Conservation (phyloP, 805 yeast genomes). For the Monosporozyma siamensis region DNA sequence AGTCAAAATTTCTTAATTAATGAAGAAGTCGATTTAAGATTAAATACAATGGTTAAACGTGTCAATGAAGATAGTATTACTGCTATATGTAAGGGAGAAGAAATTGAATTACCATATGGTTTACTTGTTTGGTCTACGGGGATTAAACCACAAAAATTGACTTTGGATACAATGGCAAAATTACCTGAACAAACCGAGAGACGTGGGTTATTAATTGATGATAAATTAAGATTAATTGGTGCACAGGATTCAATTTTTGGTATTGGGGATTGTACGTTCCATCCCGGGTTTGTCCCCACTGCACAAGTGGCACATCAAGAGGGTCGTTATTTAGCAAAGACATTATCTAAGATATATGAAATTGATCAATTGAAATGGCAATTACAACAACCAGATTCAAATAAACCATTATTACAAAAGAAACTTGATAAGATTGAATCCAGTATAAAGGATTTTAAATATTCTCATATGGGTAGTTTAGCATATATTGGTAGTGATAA, state of each 20-base stretch:
- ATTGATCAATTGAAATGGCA: constrained; percentile 49
- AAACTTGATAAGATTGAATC: constrained; percentile 35
- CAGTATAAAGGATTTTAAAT: constrained; percentile 54
- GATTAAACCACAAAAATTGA: constrained; percentile 75
- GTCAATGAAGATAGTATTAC: constrained; percentile 64
- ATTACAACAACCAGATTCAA: constrained; percentile 9
- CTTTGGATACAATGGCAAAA: constrained; percentile 53
- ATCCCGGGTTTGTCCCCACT: constrained; percentile 84
- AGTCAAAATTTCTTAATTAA: constrained; percentile 68
- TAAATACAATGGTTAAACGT: constrained; percentile 82
- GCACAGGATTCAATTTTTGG: constrained; percentile 69
- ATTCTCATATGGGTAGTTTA: constrained; percentile 83
- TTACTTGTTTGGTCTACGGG: constrained; percentile 97
- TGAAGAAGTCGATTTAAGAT: constrained; percentile 61
- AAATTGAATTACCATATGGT: constrained; percentile 84
- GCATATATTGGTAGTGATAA: constrained; percentile 91
- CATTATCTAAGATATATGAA: constrained; percentile 55
- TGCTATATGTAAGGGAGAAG: constrained; percentile 56
- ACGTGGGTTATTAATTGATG: constrained; percentile 84
- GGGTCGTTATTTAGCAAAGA: constrained; percentile 70
- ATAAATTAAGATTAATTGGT: constrained; percentile 74
- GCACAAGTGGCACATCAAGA: constrained; percentile 97
- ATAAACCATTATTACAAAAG: constrained; percentile 28
- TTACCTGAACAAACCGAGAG: constrained; percentile 65
- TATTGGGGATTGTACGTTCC: constrained; percentile 87